Conservation (phyloP, 805 yeast genomes). For the Candida gorgasii region DNA sequence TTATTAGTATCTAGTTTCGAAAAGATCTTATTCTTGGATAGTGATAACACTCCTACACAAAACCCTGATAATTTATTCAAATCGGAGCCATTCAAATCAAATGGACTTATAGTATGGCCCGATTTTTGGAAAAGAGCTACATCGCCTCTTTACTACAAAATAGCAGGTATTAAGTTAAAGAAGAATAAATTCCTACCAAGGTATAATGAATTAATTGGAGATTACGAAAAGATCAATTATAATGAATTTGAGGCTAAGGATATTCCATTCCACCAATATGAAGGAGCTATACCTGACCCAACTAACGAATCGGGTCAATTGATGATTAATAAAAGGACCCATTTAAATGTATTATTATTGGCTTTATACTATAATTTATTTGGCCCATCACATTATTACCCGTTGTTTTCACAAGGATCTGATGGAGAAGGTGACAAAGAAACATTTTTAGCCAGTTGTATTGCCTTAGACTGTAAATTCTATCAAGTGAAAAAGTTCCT, state of each 20-base stretch:
- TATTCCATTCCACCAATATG: slow-evolving; percentile 31
- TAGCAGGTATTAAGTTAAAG: slow-evolving; percentile 53
- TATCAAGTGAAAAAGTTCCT: slow-evolving; percentile 57
- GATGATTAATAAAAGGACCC: slow-evolving; percentile 41
- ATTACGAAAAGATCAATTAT: slow-evolving; percentile 14
- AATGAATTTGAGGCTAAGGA: slow-evolving; percentile 13
- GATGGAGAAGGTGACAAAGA: slow-evolving; percentile 85
- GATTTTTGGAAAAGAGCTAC: slow-evolving; percentile 89
- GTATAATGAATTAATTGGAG: slow-evolving; percentile 28
- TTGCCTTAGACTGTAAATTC: slow-evolving; percentile 45
- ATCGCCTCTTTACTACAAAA: slow-evolving; percentile 67
- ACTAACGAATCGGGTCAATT: slow-evolving; percentile 44
- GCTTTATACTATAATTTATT: slow-evolving; percentile 44
- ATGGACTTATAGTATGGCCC: slow-evolving; percentile 74
- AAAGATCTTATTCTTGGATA: slow-evolving; percentile 68
- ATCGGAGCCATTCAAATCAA: slow-evolving; percentile 51
- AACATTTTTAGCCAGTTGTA: slow-evolving; percentile 71
- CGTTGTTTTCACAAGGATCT: slow-evolving; percentile 45
- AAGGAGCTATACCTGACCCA: slow-evolving; percentile 34
- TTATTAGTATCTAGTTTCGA: slow-evolving; percentile 55
- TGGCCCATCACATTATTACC: slow-evolving; percentile 44
- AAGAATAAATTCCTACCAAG: slow-evolving; percentile 28
- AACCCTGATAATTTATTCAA: slow-evolving; percentile 62
- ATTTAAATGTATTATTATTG: slow-evolving; percentile 35
- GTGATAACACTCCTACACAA: slow-evolving; percentile 72